These are phyloP conservation scores for Solanum okadae DNA, from an alignment of 257 asterid genomes.

Conservation along the genomic window DNA sequence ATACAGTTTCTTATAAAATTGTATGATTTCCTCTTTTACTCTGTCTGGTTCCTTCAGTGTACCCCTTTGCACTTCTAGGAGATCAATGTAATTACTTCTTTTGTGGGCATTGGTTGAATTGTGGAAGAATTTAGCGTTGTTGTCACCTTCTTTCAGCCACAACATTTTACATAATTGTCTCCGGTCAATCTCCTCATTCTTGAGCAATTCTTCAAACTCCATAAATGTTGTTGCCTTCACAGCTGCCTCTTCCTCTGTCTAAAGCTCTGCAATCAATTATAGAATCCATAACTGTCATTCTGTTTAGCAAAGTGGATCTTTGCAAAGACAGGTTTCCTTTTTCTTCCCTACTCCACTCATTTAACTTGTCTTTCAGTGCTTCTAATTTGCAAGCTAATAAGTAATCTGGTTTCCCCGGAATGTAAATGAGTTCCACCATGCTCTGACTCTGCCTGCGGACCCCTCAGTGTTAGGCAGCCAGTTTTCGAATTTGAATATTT, in stretches of 20 bases:
- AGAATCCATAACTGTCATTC: not conserved
- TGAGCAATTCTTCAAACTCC: not conserved
- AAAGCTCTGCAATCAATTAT: not conserved
- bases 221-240: not conserved
- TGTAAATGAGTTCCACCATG: not conserved
- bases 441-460: not conserved
- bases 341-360: not conserved
- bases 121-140: not conserved
- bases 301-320: not conserved
- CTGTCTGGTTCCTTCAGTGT: not conserved
- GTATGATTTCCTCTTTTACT: not conserved
- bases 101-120: not conserved
- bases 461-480: not conserved
- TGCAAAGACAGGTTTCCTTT: not conserved
- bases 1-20: not conserved
- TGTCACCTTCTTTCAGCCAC: not conserved
- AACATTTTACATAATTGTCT: not conserved
- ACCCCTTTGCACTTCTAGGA: not conserved
- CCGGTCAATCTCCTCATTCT: not conserved
- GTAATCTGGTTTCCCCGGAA: not conserved
- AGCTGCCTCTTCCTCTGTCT: not conserved
- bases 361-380: not conserved
- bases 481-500: not conserved
- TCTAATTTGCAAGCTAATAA: not conserved
- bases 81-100: not conserved